phyloP scores from a whole-genome alignment of 2,329 filamentous ascomycete genomes.

The Apiospora saccharicola region DNA sequence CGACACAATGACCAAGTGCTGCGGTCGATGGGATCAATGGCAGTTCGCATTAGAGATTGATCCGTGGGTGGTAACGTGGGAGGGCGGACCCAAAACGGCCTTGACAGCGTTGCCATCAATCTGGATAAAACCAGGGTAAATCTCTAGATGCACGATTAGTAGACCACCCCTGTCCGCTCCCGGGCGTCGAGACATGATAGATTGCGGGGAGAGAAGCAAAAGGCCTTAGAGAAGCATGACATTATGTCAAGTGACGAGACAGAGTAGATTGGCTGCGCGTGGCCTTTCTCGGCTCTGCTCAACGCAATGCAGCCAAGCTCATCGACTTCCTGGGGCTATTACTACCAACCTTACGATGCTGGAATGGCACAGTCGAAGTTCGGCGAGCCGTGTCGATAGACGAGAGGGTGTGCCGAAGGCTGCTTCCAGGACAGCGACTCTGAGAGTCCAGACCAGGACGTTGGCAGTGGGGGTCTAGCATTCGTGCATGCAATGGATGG shows the following conservation, averaged over 20 bases:
- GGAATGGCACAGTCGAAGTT: not conserved
- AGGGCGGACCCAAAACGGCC: not conserved
- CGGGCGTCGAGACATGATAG: not conserved
- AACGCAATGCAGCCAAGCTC: slow-evolving; percentile 16
- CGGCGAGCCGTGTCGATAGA: slow-evolving; percentile 1
- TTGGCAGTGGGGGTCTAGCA: not conserved
- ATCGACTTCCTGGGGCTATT: not conserved
- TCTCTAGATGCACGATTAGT: slow-evolving; percentile 2
- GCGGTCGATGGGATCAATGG: not conserved
- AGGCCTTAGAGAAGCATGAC: not conserved
- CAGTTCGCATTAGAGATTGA: not conserved
- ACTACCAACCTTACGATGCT: not conserved
- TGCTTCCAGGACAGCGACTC: not conserved
- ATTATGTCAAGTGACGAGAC: not conserved
- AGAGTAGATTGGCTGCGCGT: slow-evolving; percentile 9
- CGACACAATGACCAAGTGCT: not conserved
- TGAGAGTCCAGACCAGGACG: slow-evolving; percentile 5
- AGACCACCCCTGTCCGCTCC: not conserved
- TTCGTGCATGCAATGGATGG: not conserved
- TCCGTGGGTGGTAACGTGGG: slow-evolving; percentile 15
- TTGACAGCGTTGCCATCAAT: slow-evolving; percentile 14
- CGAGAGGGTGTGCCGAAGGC: not conserved
- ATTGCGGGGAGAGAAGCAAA: not conserved
- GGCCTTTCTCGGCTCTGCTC: slow-evolving; percentile 21
- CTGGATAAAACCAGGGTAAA: slow-evolving; percentile 19